Percentiles rank a stretch among this genome's conserved stretches.
phyloP scores from a whole-genome alignment of 345 rosid genomes.

The Hibiscus tridactylites region DNA sequence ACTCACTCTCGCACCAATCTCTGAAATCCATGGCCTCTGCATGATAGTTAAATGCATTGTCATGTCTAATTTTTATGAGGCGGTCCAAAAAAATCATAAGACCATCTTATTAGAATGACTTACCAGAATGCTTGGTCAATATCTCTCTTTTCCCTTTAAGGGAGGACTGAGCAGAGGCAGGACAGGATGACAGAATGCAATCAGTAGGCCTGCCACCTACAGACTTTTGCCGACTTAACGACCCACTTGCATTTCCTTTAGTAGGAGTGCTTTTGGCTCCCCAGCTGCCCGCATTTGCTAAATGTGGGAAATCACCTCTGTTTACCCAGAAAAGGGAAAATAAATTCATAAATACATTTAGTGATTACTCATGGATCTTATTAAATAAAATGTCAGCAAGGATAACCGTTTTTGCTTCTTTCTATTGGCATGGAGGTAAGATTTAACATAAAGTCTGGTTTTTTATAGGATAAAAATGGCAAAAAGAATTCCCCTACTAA shows the following conservation, averaged over 20 bases:
- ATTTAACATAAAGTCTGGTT: background rate
- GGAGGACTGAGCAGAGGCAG: constrained; percentile 40
- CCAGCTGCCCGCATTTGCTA: constrained; percentile 59
- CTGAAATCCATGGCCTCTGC: constrained; percentile 94
- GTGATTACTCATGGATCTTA: background rate
- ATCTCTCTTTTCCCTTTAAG: constrained; percentile 52
- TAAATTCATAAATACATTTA: background rate
- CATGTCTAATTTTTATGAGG: background rate
- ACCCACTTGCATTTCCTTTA: constrained; percentile 45
- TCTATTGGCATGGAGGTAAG: background rate
- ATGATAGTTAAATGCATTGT: constrained; percentile 14
- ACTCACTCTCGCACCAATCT: constrained; percentile 91
- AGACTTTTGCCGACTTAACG: constrained; percentile 64
- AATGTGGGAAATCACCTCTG: constrained; percentile 64
- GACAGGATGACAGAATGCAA: constrained; percentile 41
- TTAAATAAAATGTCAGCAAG: background rate
- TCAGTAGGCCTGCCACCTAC: constrained; percentile 38
- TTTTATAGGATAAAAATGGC: background rate
- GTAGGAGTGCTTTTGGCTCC: constrained; percentile 55
- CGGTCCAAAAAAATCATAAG: background rate
- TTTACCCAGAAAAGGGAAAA: background rate
- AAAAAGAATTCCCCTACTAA: background rate
- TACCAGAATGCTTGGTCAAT: constrained; percentile 64
- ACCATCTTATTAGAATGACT: background rate
- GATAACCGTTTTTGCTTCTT: background rate